These are phyloP conservation scores for Ceratocystis harringtonii DNA, from an alignment of 2,329 filamentous ascomycete species.

Conservation along the genomic window DNA sequence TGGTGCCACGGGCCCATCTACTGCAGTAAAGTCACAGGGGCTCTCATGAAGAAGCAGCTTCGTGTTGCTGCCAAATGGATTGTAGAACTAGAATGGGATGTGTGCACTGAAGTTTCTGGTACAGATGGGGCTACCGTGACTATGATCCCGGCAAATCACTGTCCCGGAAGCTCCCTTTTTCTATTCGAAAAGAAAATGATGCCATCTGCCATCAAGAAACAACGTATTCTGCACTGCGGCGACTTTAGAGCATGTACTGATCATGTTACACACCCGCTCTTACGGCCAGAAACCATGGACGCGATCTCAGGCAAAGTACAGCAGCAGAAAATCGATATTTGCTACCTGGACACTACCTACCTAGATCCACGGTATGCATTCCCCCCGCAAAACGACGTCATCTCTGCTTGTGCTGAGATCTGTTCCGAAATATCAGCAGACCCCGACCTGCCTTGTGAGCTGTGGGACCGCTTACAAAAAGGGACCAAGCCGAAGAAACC, in stretches of 20 bases:
- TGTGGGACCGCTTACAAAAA: conserved; percentile 28
- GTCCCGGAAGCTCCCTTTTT: conserved; percentile 85
- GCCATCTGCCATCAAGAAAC: conserved; percentile 45
- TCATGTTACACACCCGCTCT: conserved; percentile 66
- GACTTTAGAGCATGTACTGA: conserved; percentile 84
- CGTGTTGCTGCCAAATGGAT: conserved; percentile 77
- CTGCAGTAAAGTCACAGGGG: conserved; percentile 83
- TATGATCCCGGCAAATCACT: conserved; percentile 95
- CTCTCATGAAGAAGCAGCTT: conserved; percentile 74
- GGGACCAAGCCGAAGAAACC: conserved; percentile 21
- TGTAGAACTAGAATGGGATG: conserved; percentile 71
- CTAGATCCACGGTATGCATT: conserved; percentile 92
- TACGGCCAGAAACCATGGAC: conserved; percentile 62
- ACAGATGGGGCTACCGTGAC: conserved; percentile 76
- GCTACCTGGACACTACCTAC: conserved; percentile 95
- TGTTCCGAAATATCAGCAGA: conserved; percentile 64
- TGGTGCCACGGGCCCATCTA: conserved; percentile 95
- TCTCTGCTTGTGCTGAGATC: conserved; percentile 72
- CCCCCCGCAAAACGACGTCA: conserved; percentile 74
- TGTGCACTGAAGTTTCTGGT: conserved; percentile 59
- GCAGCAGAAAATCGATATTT: conserved; percentile 84
- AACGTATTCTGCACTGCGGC: conserved; percentile 84
- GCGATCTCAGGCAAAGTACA: conserved; percentile 51
- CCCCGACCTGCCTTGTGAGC: conserved; percentile 33
- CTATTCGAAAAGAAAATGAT: conserved; percentile 69